phyloP scores from a whole-genome alignment of 1,284 basidiomycete genomes.

The Ustilago trichophora region DNA sequence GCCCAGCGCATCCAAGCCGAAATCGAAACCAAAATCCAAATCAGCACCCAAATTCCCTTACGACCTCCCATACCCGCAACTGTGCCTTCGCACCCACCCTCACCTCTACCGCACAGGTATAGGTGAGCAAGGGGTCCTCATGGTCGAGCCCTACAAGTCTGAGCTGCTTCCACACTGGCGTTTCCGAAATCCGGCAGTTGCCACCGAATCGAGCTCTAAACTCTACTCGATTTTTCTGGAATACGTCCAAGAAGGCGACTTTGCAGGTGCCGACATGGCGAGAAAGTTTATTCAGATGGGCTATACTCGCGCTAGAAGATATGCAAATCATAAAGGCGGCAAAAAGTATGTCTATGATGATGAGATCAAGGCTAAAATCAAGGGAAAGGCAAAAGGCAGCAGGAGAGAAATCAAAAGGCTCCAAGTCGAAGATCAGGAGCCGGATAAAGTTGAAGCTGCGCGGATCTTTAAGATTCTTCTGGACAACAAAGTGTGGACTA shows the following conservation, averaged over 20 bases:
- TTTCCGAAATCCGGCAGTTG: slow-evolving; percentile 27
- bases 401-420: slow-evolving; percentile 14
- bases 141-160: slow-evolving; percentile 48
- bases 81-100: slow-evolving; percentile 28
- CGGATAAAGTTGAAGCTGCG: slow-evolving; percentile 39
- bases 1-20: not conserved
- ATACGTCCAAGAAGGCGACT: slow-evolving; percentile 33
- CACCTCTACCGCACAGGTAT: slow-evolving; percentile 43
- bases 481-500: slow-evolving; percentile 26
- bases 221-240: slow-evolving; percentile 17
- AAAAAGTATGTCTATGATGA: slow-evolving; percentile 27
- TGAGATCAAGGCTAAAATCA: not conserved
- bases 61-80: slow-evolving; percentile 18
- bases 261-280: slow-evolving; percentile 41
- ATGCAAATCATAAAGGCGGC: slow-evolving; percentile 45
- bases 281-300: slow-evolving; percentile 48
- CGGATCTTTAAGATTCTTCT: slow-evolving; percentile 27
- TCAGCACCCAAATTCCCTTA: slow-evolving; percentile 28
- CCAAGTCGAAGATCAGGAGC: slow-evolving; percentile 20
- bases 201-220: slow-evolving; percentile 14
- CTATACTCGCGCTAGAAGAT: slow-evolving; percentile 37
- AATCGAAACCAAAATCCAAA: not conserved
- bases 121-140: slow-evolving; percentile 48
- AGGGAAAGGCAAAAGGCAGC: no score
- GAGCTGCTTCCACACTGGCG: slow-evolving; percentile 40